A percentile compares a stretch with the other conserved stretches of the same genome.
Conservation (phyloP, 2,329 filamentous ascomycete genomes). For the Cyphellophora attinorum region DNA sequence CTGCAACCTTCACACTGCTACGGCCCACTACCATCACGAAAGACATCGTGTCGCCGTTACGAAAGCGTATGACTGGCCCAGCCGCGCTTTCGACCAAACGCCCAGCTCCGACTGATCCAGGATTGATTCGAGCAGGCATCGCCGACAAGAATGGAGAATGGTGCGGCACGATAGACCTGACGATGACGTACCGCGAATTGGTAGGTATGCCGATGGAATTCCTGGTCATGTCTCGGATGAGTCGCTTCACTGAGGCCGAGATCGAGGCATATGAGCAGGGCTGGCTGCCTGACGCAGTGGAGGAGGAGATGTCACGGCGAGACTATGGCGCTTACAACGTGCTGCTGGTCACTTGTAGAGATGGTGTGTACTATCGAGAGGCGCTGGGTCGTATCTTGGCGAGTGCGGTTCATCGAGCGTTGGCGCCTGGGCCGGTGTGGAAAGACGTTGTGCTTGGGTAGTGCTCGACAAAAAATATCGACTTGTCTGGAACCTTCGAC, state of each 20-base stretch:
- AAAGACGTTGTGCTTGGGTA: slow-evolving; percentile 18
- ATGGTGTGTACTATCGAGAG: slow-evolving; percentile 17
- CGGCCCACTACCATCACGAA: slow-evolving; percentile 15
- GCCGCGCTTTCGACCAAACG: slow-evolving; percentile 18
- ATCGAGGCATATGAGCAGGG: slow-evolving; percentile 15
- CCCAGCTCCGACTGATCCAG: slow-evolving; percentile 18
- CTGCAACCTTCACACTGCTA: slow-evolving; percentile 13
- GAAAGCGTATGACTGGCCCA: slow-evolving; percentile 18
- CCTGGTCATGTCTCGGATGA: slow-evolving; percentile 17
- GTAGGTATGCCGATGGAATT: slow-evolving; percentile 14
- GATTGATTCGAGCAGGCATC: slow-evolving; percentile 17
- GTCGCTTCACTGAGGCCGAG: slow-evolving; percentile 17
- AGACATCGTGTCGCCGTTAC: slow-evolving; percentile 17
- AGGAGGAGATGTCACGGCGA: slow-evolving; percentile 10
- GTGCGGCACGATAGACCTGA: slow-evolving; percentile 19
- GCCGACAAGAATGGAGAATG: slow-evolving; percentile 15
- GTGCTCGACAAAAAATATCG: no score
- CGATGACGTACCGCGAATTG: slow-evolving; percentile 10
- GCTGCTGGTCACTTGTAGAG: slow-evolving; percentile 14
- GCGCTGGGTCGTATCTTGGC: slow-evolving; percentile 17
- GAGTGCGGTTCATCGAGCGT: slow-evolving; percentile 10
- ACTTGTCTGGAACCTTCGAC: no score
- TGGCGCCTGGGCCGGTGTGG: slow-evolving; percentile 15
- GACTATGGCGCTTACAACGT: slow-evolving; percentile 19
- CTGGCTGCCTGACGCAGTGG: slow-evolving; percentile 14